These are phyloP conservation scores for Silene coronaria DNA, from an alignment of 179 eudicot genomes.

Conservation along the genomic window DNA sequence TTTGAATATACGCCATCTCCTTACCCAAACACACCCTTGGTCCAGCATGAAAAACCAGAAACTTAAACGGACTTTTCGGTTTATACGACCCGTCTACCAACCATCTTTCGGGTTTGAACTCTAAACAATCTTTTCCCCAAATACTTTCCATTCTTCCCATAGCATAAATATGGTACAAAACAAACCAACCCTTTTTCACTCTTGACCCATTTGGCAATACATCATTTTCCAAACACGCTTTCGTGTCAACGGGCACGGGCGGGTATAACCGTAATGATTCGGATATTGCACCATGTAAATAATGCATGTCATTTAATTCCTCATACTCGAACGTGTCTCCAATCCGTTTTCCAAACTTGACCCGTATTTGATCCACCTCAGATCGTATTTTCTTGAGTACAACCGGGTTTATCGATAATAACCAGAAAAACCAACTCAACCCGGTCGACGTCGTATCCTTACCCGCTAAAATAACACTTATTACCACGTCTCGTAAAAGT, in stretches of 20 bases:
- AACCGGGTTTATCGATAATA: slow-evolving; percentile 38
- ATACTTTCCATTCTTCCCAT: slow-evolving; percentile 84
- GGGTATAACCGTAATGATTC: slow-evolving; percentile 78
- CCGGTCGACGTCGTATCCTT: slow-evolving; percentile 76
- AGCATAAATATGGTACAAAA: slow-evolving; percentile 50
- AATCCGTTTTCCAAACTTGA: slow-evolving; percentile 18
- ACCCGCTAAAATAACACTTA: slow-evolving; percentile 77
- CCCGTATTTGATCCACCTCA: slow-evolving; percentile 39
- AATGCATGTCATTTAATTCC: slow-evolving; percentile 70
- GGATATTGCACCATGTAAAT: slow-evolving; percentile 65
- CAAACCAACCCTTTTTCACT: slow-evolving; percentile 51
- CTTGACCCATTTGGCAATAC: slow-evolving; percentile 57
- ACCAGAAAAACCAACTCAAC: slow-evolving; percentile 83
- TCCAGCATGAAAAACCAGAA: slow-evolving; percentile 72
- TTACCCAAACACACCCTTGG: slow-evolving; percentile 77
- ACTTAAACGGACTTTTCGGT: slow-evolving; percentile 54
- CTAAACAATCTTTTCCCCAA: slow-evolving; percentile 72
- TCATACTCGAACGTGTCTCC: slow-evolving; percentile 43
- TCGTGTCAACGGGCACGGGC: slow-evolving; percentile 70
- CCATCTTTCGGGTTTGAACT: slow-evolving; percentile 78
- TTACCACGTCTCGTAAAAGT: slow-evolving; percentile 54
- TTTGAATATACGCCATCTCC: slow-evolving; percentile 88
- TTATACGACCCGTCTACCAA: slow-evolving; percentile 36
- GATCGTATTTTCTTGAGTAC: slow-evolving; percentile 40
- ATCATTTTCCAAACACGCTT: slow-evolving; percentile 47